Base-by-base conservation (phyloP, 1,284 basidiomycete species). In the Gomphus sp. region DNA sequence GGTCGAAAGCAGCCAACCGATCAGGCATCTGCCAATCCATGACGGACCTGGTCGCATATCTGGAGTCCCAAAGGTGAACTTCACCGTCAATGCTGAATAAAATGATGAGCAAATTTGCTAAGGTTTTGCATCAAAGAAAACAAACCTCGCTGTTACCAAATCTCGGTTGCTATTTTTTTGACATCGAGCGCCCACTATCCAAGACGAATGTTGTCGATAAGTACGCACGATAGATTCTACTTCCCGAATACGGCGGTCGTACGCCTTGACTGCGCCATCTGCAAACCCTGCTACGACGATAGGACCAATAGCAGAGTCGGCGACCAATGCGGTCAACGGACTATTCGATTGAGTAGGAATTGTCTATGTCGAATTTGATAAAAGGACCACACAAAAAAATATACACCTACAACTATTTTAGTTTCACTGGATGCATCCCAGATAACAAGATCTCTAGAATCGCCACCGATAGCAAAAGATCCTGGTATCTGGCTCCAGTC, bases 341-440 rank as follows among this genome's bases (percentile, higher is more conserved):
- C 91, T 90, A 52, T 94, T 91, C 0, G 91, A 87, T 62, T 93
- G 85, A 0, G 97, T 99, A 36, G 90, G 84, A 59, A 98, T 75
- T 66, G 94, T 91, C 88, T 93, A 9, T 43, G 56, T 10, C 58
- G 36, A 56, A 64, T 18, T 62, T 59, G 65, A 22, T 33, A 41
- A 34, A 52, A 49, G 61, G 48, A 52, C 53, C 49, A 55, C 25
- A 16, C 31, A 45, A 34, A 31, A 25, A 31, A 52, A 52, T 31
- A 28, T 39, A n/a, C 53, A 66, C 85, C 66, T 65, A 93, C 92
- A 72, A 90, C 73, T 39, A 91, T 75, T 66, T 90, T 87, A 25
- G 84, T 83, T 72, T 99, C 96, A 12, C 91, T 89, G 65, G 93
- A 87, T 11, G 94, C 95, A 70, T 99, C 96, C 97, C 97, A 99